Evolutionary conservation across 148 eudicot genomes (phyloP).

Genomic region (Oxyria digyna): DNA sequence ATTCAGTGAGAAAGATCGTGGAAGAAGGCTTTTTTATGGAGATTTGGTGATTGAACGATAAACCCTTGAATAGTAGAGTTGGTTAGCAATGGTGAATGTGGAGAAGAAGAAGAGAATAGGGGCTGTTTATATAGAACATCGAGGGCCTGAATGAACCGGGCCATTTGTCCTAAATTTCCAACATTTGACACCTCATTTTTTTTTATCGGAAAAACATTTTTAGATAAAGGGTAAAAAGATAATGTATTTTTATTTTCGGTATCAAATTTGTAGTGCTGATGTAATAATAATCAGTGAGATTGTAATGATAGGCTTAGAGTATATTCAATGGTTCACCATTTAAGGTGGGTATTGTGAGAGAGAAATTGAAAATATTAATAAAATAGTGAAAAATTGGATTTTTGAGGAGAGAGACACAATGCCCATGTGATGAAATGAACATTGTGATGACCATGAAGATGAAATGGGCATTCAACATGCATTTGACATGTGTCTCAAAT

Average conservation of each 20-base stretch:
- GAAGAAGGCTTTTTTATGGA: neutral
- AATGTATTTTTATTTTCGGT: neutral
- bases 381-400: too few relatives aligned
- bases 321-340: too few relatives aligned
- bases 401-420: too few relatives aligned
- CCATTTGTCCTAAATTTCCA: neutral
- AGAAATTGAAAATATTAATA: too few relatives aligned
- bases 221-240: neutral
- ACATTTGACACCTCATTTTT: neutral
- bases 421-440: too few relatives aligned
- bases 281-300: neutral
- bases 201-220: neutral
- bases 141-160: neutral
- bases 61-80: neutral
- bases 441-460: too few relatives aligned
- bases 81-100: neutral
- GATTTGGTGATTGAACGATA: neutral
- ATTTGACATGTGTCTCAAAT: too few relatives aligned
- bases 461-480: too few relatives aligned
- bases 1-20: neutral
- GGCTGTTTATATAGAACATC: conserved; percentile 1
- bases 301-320: too few relatives aligned
- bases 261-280: neutral
- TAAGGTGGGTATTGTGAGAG: too few relatives aligned
- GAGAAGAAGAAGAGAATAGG: neutral